Conservation (phyloP, 208 protist species). For the Hexamita inflata region DNA sequence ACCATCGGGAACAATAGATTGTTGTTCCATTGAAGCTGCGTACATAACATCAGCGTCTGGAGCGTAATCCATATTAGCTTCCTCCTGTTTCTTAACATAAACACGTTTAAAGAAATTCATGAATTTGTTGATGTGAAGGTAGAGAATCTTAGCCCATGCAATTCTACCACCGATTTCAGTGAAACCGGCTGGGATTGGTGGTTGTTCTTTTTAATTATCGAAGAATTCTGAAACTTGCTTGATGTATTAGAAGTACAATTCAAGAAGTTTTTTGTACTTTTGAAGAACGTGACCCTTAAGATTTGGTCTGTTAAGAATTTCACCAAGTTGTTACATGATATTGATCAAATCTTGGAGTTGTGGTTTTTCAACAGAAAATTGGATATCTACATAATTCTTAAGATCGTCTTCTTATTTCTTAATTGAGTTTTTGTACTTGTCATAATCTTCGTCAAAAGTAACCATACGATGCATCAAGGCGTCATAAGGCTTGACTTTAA, state of each 20-base stretch:
- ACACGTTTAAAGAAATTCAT: conserved; percentile 5
- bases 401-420: conserved; percentile 74
- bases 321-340: conserved; percentile 70
- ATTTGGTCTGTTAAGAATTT: conserved; percentile 58
- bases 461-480: conserved; percentile 73
- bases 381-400: conserved; percentile 75
- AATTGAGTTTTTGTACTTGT: conserved; percentile 73
- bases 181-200: neutral
- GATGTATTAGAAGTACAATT: neutral
- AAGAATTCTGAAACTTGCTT: neutral
- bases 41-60: too few species aligned
- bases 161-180: neutral
- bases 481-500: conserved; percentile 73
- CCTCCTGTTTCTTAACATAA: neutral
- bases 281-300: neutral
- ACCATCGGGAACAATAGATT: too few species aligned
- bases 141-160: neutral
- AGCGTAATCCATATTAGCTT: too few species aligned
- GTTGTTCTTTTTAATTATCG: neutral
- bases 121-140: neutral
- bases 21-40: too few species aligned
- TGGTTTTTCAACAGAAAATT: conserved; percentile 72
- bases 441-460: conserved; percentile 79
- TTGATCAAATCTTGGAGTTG: conserved; percentile 71
- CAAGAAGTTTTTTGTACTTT: neutral